Percentiles rank a stretch among this genome's conserved stretches.
Evolutionary conservation across 352 stramenopile species (phyloP).

Genomic region (Phytopythium oedochilum): DNA sequence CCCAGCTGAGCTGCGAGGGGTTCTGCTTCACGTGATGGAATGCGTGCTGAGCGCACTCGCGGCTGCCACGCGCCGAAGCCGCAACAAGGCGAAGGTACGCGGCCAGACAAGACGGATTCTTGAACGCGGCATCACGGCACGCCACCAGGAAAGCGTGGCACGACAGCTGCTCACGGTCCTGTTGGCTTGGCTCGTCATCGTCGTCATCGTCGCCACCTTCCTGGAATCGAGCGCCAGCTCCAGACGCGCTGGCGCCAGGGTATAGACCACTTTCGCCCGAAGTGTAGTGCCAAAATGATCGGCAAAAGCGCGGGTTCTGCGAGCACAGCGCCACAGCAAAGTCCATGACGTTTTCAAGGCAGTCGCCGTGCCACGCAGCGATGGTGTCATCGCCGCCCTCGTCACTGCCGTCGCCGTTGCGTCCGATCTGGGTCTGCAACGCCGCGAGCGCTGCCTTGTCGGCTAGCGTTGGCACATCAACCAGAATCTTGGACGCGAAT

Average conservation of each 20-base stretch:
- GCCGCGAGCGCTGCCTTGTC: constrained; percentile 59
- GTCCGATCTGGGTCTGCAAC: constrained; percentile 62
- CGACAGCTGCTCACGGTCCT: constrained; percentile 15
- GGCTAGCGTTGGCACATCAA: constrained; percentile 70
- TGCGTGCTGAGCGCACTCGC: constrained; percentile 65
- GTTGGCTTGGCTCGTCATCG: constrained; percentile 7
- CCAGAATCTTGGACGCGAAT: constrained; percentile 76
- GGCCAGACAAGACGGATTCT: constrained; percentile 70
- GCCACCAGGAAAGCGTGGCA: constrained; percentile 62
- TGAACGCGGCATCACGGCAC: constrained; percentile 67
- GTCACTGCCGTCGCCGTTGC: constrained; percentile 14
- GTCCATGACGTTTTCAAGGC: constrained; percentile 74
- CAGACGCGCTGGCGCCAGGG: not conserved
- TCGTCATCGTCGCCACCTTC: not conserved
- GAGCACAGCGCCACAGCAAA: constrained; percentile 62
- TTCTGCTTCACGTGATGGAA: constrained; percentile 88
- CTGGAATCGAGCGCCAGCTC: constrained; percentile 2
- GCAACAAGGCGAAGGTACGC: constrained; percentile 74
- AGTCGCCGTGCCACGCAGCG: constrained; percentile 61
- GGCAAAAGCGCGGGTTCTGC: constrained; percentile 47
- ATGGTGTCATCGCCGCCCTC: constrained; percentile 9
- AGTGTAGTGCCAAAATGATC: constrained; percentile 52
- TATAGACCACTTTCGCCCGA: constrained; percentile 17
- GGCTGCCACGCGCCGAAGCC: constrained; percentile 44
- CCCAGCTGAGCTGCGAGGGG: constrained; percentile 70